Base-by-base conservation (phyloP, 148 eudicot species). In the Diospyros lotus region DNA sequence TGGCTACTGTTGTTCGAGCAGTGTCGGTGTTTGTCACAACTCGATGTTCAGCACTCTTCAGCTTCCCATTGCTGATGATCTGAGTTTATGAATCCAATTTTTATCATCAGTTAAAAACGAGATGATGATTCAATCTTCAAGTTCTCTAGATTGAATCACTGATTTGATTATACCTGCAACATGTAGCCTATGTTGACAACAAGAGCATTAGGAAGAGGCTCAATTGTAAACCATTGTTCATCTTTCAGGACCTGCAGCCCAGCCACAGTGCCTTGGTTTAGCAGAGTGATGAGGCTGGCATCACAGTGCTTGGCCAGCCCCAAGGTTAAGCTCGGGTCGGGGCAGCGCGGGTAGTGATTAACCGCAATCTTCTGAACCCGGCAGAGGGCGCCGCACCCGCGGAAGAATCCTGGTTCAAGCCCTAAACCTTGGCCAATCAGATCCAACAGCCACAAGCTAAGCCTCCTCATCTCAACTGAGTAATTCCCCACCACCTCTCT, bases 341-440 rank as follows among this genome's bases (percentile, higher is more conserved):
- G 82, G 77, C 78, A 79, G 18, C 66, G 69, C 13, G 82, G 82
- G 70, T 79, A 79, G 64, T 74, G 63, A 48, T 79, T 79, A 38
- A 64, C 66, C 3, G 13, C 56, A 53, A 79, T 42, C 2, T 18
- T 11, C 52, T 64, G 69, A 7, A 7, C 66, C 44, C 63, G 8
- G 50, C 70, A 61, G 17, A 70, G 42, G 5, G 52, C 69, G 1
- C n/a, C n/a, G n/a, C n/a, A n/a, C 62, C 69, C 2, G 17, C 41
- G 11, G 75, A 74, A 60, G 41, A 75, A 5, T n/a, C 75, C 71
- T 41, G 50, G 48, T 68, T 71, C 75, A 8, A 79, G 78, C 0
- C 82, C 74, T 10, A 69, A 54, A 13, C 82, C 82, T 75, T 77
- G 75, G 15, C 54, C 17, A 9, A 71, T 77, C 55, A 77, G 54